A percentile compares a stretch with the other conserved stretches of the same genome.
phyloP scores from a whole-genome alignment of 108 stramenopile species.

The Cyclostephanos tholiformis region DNA sequence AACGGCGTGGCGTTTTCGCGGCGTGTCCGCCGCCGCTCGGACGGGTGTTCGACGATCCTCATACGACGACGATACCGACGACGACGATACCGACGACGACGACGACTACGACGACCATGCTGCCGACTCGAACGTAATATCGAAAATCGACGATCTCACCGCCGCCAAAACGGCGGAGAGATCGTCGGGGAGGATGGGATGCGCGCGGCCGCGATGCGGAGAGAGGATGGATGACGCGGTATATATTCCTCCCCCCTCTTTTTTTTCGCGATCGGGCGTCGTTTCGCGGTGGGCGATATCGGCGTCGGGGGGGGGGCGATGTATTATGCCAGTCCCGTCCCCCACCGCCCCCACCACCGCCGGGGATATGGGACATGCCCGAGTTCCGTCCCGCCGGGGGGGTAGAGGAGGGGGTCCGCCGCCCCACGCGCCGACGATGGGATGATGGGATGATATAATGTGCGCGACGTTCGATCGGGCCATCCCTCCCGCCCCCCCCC shows the following conservation, averaged over 20 bases:
- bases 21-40: too few relatives aligned
- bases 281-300: too few relatives aligned
- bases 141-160: too few relatives aligned
- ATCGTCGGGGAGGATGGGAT: constrained; percentile 23
- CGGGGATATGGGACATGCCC: constrained; percentile 22
- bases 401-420: background rate
- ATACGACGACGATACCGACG: too few relatives aligned
- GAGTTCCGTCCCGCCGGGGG: constrained; percentile 33
- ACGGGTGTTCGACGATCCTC: too few relatives aligned
- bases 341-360: constrained; percentile 31
- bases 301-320: too few relatives aligned
- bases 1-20: too few relatives aligned
- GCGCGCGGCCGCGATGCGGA: constrained; percentile 38
- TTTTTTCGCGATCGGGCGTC: too few relatives aligned
- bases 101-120: too few relatives aligned
- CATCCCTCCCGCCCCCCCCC: constrained; percentile 16
- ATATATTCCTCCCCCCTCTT: too few relatives aligned
- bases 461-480: background rate
- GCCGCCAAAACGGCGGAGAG: background rate
- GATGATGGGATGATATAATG: too few relatives aligned
- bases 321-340: too few relatives aligned
- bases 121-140: background rate
- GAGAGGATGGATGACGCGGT: constrained; percentile 29
- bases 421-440: background rate
- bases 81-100: constrained; percentile 20